A percentile compares a stretch with the other conserved stretches of the same genome.
Conservation (phyloP, 164 flowering plant species). For the Litsea cubeba region DNA sequence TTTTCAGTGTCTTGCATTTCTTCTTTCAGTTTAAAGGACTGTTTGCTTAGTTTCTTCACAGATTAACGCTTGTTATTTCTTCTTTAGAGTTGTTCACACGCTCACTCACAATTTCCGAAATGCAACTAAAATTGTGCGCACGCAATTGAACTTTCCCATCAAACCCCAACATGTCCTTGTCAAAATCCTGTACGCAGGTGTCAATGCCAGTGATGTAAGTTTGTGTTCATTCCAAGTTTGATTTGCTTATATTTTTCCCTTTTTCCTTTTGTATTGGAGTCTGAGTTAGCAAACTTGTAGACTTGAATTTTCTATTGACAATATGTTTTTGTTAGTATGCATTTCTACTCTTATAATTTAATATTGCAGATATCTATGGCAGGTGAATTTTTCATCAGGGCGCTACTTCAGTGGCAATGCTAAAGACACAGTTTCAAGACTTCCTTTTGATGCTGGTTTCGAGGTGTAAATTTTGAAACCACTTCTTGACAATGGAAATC, state of each 20-base stretch:
- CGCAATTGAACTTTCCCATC: constrained; percentile 55
- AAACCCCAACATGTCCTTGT: constrained; percentile 64
- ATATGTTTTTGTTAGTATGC: neutral
- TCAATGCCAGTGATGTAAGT: constrained; percentile 99
- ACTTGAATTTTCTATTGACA: neutral
- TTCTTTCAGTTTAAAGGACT: neutral
- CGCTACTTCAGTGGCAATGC: constrained; percentile 67
- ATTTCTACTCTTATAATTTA: neutral
- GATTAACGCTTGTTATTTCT: constrained; percentile 9
- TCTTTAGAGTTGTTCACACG: constrained; percentile 74
- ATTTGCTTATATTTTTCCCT: neutral
- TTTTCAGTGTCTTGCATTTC: neutral
- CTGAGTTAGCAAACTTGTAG: neutral
- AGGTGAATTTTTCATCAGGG: constrained; percentile 98
- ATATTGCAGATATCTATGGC: constrained; percentile 6
- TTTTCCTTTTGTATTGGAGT: neutral
- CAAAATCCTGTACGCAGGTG: constrained; percentile 91
- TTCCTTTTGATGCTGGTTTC: constrained; percentile 98
- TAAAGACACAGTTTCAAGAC: constrained; percentile 42
- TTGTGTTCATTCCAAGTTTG: constrained; percentile 4
- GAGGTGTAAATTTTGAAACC: constrained; percentile 49
- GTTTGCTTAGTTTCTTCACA: constrained; percentile 3
- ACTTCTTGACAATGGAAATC: neutral
- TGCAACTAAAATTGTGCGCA: constrained; percentile 63
- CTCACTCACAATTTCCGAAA: constrained; percentile 76